Conservation (phyloP, 192 early-diverging fungal species). For the Coemansia sp. region DNA sequence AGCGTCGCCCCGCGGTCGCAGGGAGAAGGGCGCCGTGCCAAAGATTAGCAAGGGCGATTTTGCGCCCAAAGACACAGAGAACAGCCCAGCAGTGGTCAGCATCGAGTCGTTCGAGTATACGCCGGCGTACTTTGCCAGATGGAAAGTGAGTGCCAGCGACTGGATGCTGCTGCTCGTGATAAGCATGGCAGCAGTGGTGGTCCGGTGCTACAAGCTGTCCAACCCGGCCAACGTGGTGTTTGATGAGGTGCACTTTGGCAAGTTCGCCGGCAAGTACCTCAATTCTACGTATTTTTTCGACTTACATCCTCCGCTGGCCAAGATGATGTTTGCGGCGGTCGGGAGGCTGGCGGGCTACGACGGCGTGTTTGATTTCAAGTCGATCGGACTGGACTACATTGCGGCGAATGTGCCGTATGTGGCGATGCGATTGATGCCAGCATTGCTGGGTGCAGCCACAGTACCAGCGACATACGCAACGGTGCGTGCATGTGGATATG, state of each 20-base stretch:
- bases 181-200: constrained; percentile 24
- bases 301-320: constrained; percentile 94
- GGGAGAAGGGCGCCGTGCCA: background rate
- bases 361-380: constrained; percentile 92
- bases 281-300: constrained; percentile 90
- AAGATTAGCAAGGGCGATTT: constrained; percentile 6
- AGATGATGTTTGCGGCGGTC: constrained; percentile 80
- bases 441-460: constrained; percentile 76
- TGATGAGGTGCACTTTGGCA: constrained; percentile 99
- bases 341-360: constrained; percentile 87
- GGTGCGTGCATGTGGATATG: constrained; percentile 76
- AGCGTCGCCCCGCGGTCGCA: background rate
- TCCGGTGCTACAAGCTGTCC: constrained; percentile 38
- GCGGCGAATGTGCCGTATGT: constrained; percentile 90
- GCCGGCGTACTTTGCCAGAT: constrained; percentile 24
- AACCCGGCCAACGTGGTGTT: constrained; percentile 61
- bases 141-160: constrained; percentile 26
- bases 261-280: constrained; percentile 90
- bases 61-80: background rate
- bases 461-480: constrained; percentile 83
- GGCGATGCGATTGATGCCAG: constrained; percentile 81
- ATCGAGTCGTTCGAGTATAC: constrained; percentile 11
- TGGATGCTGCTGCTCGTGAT: constrained; percentile 8
- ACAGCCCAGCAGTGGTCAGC: background rate
- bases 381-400: constrained; percentile 90